Base-by-base conservation (phyloP, 2,329 filamentous ascomycete species). In the Epichloe baconii region DNA sequence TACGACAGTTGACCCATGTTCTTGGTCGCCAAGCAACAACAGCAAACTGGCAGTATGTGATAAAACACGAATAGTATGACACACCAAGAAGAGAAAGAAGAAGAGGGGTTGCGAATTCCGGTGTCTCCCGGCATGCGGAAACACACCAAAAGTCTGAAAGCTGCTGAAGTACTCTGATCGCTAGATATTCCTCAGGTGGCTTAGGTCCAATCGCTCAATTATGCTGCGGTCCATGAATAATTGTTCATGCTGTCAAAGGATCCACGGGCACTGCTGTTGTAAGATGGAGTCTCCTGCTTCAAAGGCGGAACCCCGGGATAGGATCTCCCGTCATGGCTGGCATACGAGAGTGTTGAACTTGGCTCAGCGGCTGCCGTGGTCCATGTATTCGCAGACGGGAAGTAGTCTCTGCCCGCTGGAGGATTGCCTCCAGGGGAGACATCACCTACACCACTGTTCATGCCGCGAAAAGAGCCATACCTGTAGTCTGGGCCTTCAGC, bases 171-270 rank as follows among this genome's bases (percentile, higher is more conserved):
- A 2, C 23, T 21, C 10, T 17, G 17, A 34, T 12, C 17, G 37
- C 4, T 5, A 23, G 41, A 43, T 17, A 23, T 6, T 26, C 43
- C 34, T 34, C 26, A 35, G n/a, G 26, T 12, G 19, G 46, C 15
- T 8, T n/a, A 14, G 1, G 5, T 17, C 2, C 15, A n/a, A 21
- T 17, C 11, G 41, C 21, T 17, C n/a, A 12, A 42, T 56, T 64
- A 77, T 51, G 72, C 75, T 48, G 71, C 66, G 56, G 72, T 78
- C 78, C 78, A 80, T 35, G 76, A 77, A 61, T 80, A 80, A 60
- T 79, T 74, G 60, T 71, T 74, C 63, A 78, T 68, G 47, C 66
- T 67, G 50, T 73, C 71, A 52, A 74, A 75, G 14, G 75, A 75
- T 17, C 68, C 69, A 44, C 70, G 63, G 34, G 66, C 57, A 12